phyloP scores from a whole-genome alignment of 139 green algal genomes.

The Choricystis sp. region DNA sequence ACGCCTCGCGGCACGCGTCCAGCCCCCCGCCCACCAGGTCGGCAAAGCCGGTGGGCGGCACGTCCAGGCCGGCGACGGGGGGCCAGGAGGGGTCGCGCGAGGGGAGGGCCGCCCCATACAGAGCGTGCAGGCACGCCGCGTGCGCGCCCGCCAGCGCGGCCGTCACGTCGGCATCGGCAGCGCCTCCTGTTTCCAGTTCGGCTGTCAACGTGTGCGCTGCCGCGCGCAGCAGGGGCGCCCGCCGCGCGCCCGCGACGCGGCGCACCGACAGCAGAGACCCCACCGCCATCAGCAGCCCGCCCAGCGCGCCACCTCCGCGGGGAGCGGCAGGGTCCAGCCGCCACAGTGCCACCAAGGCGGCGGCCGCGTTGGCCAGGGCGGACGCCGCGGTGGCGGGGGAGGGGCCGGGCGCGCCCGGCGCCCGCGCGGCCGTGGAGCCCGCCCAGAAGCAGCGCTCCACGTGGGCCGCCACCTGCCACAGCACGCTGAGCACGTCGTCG shows the following conservation, averaged over 20 bases:
- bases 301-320: no score
- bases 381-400: no score
- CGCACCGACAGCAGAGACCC: background rate
- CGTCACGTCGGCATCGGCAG: background rate
- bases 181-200: background rate
- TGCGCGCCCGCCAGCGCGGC: background rate
- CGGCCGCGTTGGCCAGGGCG: background rate
- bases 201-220: background rate
- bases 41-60: background rate
- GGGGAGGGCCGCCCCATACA: conserved; percentile 8
- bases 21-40: background rate
- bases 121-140: conserved; percentile 4
- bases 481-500: background rate
- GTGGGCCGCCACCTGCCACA: background rate
- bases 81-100: conserved; percentile 5
- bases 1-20: background rate
- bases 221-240: background rate
- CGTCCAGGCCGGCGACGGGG: no score
- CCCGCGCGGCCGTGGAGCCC: no score
- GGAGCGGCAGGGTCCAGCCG: background rate
- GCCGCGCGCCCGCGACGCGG: background rate
- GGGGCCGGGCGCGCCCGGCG: no score
- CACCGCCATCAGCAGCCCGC: background rate
- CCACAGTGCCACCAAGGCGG: background rate
- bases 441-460: background rate